These are phyloP conservation scores for Phytophthora tubulina DNA, from an alignment of 352 stramenopile species.

Conservation along the genomic window DNA sequence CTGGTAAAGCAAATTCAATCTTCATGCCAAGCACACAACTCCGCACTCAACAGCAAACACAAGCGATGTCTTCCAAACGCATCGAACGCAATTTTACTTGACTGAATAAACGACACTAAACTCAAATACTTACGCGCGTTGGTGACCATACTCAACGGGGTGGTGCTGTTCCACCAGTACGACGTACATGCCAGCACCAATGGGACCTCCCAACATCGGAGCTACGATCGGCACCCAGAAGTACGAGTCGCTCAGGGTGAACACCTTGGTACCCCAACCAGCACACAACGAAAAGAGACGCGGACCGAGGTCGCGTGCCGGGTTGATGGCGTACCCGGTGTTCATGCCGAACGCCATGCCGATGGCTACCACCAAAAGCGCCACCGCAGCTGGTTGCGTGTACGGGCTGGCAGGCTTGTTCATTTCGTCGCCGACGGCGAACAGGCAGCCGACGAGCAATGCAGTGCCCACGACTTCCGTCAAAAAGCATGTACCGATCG, in stretches of 20 bases:
- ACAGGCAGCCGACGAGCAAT: slow-evolving; percentile 62
- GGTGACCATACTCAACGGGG: slow-evolving; percentile 38
- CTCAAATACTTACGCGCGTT: slow-evolving; percentile 14
- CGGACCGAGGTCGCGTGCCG: slow-evolving; percentile 57
- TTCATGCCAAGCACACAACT: no score
- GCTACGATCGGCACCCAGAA: slow-evolving; percentile 66
- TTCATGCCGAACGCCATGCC: slow-evolving; percentile 80
- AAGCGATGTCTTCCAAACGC: slow-evolving; percentile 12
- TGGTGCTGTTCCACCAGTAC: slow-evolving; percentile 48
- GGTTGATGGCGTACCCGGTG: slow-evolving; percentile 78
- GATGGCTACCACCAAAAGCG: slow-evolving; percentile 60
- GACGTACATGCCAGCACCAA: slow-evolving; percentile 48
- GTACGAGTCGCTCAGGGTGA: slow-evolving; percentile 53
- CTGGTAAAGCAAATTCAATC: no score
- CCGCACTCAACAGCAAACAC: not conserved
- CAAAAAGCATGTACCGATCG: slow-evolving; percentile 60
- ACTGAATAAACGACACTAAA: slow-evolving; percentile 24
- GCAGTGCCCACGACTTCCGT: slow-evolving; percentile 70
- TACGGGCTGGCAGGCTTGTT: slow-evolving; percentile 65
- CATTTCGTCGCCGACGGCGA: slow-evolving; percentile 59
- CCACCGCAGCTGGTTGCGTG: slow-evolving; percentile 51
- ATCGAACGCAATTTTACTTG: slow-evolving; percentile 29
- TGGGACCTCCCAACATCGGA: slow-evolving; percentile 45
- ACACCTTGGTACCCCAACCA: slow-evolving; percentile 52
- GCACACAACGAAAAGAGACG: slow-evolving; percentile 53